Evolutionary conservation across 495 filamentous ascomycete species (phyloP), one percentile per base, ranked within the genome.

Genomic region (Xylaria acuta): DNA sequence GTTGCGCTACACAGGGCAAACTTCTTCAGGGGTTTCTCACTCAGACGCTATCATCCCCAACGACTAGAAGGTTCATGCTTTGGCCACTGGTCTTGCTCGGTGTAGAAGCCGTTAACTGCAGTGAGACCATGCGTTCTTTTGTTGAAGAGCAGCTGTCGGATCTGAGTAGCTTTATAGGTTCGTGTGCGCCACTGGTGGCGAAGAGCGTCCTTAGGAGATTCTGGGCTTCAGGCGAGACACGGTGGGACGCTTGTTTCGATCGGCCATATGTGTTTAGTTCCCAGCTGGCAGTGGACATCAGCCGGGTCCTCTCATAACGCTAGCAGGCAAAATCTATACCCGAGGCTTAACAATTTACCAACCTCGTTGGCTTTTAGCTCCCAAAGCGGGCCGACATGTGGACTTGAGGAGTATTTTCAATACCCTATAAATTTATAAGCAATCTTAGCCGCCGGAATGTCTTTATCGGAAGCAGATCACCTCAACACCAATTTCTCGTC

Each of bases 201-300:
- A 78, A 73, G 69, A 60, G 30, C 11, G 66, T 80, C 20, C 70
- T 82, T 22, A 78, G 78, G 63, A 68, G 56, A 41, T 82, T 81
- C 47, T 82, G 81, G 81, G 70, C 40, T 7, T 72, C 71, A 1
- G 76, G 76, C 0, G 71, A 75, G 22, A 73, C 36, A 25, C 38
- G 63, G 40, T 83, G 81, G 80, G 81, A 83, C 72, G 70, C 54
- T 43, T 83, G 81, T 77, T 83, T 81, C 60, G 77, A 77, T 12
- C 74, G 67, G 53, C 78, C 78, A 11, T 77, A 79, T 32, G 49
- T 67, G 43, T 76, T 76, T 47, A 75, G 56, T 41, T 54, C 43
- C 43, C 76, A 74, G 36, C 70, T 73, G 7, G 70, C 74, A 25
- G 41, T 66, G 7, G 72, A 75, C n/a, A 74, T 68, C 30, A 71